phyloP scores from a whole-genome alignment of 805 yeast species.

The Candida insectorum region DNA sequence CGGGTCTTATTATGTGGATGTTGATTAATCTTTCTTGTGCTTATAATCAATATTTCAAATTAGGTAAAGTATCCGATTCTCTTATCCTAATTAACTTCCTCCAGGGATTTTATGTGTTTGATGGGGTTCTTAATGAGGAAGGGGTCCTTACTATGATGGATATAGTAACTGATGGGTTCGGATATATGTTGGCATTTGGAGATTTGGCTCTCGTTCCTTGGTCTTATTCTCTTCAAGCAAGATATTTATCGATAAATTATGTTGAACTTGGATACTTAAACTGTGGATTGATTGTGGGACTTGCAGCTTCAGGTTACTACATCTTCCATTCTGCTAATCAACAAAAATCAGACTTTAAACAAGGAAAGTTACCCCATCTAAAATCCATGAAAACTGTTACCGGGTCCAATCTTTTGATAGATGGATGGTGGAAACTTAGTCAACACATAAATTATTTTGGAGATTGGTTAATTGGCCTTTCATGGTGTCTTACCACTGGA shows the following conservation, averaged over 20 bases:
- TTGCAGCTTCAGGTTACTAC: constrained; percentile 66
- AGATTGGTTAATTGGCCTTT: constrained; percentile 87
- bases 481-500: constrained; percentile 93
- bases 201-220: constrained; percentile 92
- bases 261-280: constrained; percentile 48
- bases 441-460: constrained; percentile 96
- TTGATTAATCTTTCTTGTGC: constrained; percentile 72
- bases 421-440: constrained; percentile 95
- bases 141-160: constrained; percentile 94
- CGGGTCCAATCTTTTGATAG: constrained; percentile 76
- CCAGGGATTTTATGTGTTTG: constrained; percentile 82
- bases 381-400: constrained; percentile 60
- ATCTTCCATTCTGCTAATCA: constrained; percentile 82
- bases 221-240: constrained; percentile 80
- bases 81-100: constrained; percentile 62
- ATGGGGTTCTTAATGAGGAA: constrained; percentile 88
- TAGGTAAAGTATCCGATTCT: constrained; percentile 67
- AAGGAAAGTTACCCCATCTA: constrained; percentile 68
- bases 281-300: constrained; percentile 35
- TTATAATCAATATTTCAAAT: constrained; percentile 69
- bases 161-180: constrained; percentile 93
- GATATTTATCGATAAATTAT: constrained; percentile 59
- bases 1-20: constrained; percentile 88
- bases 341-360: constrained; percentile 81
- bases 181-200: constrained; percentile 94